Conservation (phyloP, 2,329 filamentous ascomycete species). For the Aureobasidium sp. region DNA sequence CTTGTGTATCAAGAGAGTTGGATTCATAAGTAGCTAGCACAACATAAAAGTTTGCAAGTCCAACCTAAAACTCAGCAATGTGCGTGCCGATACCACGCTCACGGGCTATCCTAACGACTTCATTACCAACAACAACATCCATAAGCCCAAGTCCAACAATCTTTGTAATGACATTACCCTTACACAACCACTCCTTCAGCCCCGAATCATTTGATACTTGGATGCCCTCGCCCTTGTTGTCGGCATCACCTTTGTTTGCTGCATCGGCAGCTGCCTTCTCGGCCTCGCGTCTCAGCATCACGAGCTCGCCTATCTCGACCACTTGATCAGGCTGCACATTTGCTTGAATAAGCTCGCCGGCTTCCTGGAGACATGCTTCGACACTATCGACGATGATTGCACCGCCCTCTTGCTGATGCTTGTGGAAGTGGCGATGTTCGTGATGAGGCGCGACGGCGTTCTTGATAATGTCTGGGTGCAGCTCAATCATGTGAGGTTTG, state of each 20-base stretch:
- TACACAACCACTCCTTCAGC: constrained; percentile 53
- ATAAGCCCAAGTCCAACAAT: constrained; percentile 61
- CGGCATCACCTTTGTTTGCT: constrained; percentile 18
- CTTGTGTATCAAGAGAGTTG: not conserved
- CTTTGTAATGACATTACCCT: constrained; percentile 63
- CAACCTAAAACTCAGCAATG: constrained; percentile 40
- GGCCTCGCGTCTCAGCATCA: constrained; percentile 55
- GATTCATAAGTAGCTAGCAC: not conserved
- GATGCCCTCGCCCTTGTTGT: constrained; percentile 21
- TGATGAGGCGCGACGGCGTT: constrained; percentile 53
- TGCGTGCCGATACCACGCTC: constrained; percentile 49
- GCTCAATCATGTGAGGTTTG: constrained; percentile 69
- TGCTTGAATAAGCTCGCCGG: constrained; percentile 79
- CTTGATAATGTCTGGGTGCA: constrained; percentile 68
- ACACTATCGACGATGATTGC: constrained; percentile 62
- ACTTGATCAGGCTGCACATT: constrained; percentile 66
- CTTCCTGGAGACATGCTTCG: constrained; percentile 71
- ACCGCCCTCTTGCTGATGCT: constrained; percentile 51
- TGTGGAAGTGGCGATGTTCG: constrained; percentile 56
- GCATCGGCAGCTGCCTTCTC: constrained; percentile 28
- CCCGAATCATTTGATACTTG: constrained; percentile 31
- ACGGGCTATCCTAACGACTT: constrained; percentile 51
- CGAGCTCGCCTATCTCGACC: constrained; percentile 78
- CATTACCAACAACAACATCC: constrained; percentile 58
- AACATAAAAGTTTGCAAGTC: no score